Conservation (phyloP, 2,329 filamentous ascomycete genomes). For the Fusarium albidum region DNA sequence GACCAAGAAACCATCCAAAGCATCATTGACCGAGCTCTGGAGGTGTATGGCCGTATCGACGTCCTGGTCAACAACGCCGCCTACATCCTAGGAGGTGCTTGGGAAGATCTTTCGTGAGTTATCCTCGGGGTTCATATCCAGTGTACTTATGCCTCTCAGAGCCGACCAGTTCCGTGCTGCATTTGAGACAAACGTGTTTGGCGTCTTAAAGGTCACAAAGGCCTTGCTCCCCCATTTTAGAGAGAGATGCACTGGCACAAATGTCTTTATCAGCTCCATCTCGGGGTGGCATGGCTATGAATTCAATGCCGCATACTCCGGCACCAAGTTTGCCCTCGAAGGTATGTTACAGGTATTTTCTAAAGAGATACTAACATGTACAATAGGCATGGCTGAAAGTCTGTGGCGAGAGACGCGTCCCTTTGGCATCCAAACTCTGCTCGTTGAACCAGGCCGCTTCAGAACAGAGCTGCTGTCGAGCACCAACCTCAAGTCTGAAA, state of each 20-base stretch:
- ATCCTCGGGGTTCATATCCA: no score
- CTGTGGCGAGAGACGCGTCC: slow-evolving; percentile 5
- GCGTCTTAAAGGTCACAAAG: slow-evolving; percentile 8
- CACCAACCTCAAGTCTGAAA: neutral
- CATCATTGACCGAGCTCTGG: slow-evolving; percentile 39
- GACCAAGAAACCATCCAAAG: slow-evolving; percentile 21
- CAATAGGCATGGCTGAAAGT: slow-evolving; percentile 22
- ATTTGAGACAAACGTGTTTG: slow-evolving; percentile 21
- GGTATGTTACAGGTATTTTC: neutral
- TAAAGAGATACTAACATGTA: neutral
- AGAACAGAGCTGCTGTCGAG: slow-evolving; percentile 6
- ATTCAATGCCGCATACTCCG: slow-evolving; percentile 11
- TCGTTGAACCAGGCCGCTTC: slow-evolving; percentile 14
- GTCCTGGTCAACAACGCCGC: slow-evolving; percentile 48
- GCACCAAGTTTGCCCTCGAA: slow-evolving; percentile 20
- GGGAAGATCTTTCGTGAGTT: slow-evolving; percentile 45
- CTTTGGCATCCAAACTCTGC: slow-evolving; percentile 10
- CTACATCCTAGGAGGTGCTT: slow-evolving; percentile 36
- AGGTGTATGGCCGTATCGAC: slow-evolving; percentile 44
- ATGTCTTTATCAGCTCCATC: slow-evolving; percentile 13
- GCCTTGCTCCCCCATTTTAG: slow-evolving; percentile 12
- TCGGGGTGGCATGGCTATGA: slow-evolving; percentile 9
- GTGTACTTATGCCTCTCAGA: no score
- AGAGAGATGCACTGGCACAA: neutral
- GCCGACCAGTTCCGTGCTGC: slow-evolving; percentile 10